Conservation (phyloP, 129 eudicot genomes). For the Escallonia rubra region DNA sequence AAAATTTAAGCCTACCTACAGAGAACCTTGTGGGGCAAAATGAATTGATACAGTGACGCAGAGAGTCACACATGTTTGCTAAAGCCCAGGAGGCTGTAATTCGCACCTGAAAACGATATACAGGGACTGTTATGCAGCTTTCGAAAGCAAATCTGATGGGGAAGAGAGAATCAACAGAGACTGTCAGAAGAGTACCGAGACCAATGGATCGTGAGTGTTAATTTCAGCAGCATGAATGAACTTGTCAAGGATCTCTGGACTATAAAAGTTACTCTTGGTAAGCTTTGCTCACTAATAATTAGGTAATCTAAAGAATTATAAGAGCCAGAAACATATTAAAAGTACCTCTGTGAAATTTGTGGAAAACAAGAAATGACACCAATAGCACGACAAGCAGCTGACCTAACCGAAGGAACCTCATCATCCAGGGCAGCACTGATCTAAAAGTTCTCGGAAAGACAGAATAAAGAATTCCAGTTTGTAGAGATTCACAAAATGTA, state of each 20-base stretch:
- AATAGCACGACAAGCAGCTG: constrained; percentile 99
- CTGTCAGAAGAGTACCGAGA: constrained; percentile 45
- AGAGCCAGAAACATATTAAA: background rate
- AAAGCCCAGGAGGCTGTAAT: constrained; percentile 95
- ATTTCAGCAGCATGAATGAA: constrained; percentile 65
- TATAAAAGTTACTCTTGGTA: constrained; percentile 19
- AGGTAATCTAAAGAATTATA: background rate
- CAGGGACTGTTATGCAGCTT: background rate
- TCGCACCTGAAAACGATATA: constrained; percentile 61
- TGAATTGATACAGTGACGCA: constrained; percentile 53
- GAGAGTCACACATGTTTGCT: constrained; percentile 86
- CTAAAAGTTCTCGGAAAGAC: constrained; percentile 27
- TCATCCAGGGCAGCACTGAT: constrained; percentile 67
- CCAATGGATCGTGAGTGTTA: constrained; percentile 49
- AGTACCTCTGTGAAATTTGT: constrained; percentile 57
- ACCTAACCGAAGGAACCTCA: constrained; percentile 82
- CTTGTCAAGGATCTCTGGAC: constrained; percentile 65
- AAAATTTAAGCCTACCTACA: constrained; percentile 27
- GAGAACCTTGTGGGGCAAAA: constrained; percentile 32
- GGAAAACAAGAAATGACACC: constrained; percentile 95
- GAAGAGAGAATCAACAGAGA: background rate
- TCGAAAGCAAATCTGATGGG: background rate
- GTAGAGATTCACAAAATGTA: background rate
- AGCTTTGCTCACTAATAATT: background rate
- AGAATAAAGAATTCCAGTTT: background rate